Evolutionary conservation across 495 filamentous ascomycete genomes (phyloP).

Genomic region (Letharia lupina): DNA sequence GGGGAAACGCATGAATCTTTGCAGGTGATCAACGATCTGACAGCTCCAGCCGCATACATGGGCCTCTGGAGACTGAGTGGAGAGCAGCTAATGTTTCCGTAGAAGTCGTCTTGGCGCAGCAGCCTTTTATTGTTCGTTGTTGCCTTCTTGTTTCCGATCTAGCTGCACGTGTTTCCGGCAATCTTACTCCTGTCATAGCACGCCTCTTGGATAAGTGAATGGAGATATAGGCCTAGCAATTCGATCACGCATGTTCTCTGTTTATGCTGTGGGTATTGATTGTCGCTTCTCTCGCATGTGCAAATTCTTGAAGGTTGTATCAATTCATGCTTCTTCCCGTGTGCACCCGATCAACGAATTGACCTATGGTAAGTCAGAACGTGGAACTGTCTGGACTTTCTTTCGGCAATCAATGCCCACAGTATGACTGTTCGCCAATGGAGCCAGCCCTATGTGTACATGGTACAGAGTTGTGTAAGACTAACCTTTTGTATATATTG

Average conservation of each 20-base stretch:
- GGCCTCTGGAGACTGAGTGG: background rate
- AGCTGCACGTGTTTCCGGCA: slow-evolving; percentile 3
- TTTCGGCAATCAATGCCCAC: background rate
- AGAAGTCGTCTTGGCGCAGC: background rate
- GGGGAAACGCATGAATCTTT: background rate
- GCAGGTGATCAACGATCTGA: background rate
- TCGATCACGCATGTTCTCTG: background rate
- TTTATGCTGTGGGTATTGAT: background rate
- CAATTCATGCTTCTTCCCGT: slow-evolving; percentile 1
- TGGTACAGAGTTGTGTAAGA: background rate
- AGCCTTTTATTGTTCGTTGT: background rate
- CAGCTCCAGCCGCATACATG: background rate
- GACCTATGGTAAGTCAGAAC: slow-evolving; percentile 1
- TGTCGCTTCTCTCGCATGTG: background rate
- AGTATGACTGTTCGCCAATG: background rate
- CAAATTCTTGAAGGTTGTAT: background rate
- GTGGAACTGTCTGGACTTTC: background rate
- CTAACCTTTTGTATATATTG: background rate
- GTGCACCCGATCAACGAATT: background rate
- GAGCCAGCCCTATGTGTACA: background rate
- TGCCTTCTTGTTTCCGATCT: slow-evolving; percentile 1
- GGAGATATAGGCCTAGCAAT: background rate
- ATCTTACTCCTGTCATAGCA: background rate
- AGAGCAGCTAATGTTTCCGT: background rate
- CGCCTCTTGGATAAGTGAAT: background rate